Evolutionary conservation across 1,139 yeast genomes (phyloP).

Genomic region (Pichia cactophila): DNA sequence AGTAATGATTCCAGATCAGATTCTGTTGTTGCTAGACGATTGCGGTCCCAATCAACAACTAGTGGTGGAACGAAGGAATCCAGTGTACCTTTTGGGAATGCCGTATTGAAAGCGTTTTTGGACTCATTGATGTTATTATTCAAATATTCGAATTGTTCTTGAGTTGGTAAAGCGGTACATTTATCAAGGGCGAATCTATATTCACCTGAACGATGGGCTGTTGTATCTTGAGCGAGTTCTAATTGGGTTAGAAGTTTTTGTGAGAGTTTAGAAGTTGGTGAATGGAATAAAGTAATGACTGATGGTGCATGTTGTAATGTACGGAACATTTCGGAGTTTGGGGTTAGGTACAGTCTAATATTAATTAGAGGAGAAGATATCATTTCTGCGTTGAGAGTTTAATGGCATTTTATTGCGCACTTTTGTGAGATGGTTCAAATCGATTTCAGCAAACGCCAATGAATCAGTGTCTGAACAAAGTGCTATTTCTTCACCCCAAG

Average conservation of each 20-base stretch:
- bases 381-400: slow-evolving; percentile 60
- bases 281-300: background rate
- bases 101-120: slow-evolving; percentile 12
- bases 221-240: slow-evolving; percentile 6
- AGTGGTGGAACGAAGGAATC: slow-evolving; percentile 36
- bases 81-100: background rate
- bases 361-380: slow-evolving; percentile 29
- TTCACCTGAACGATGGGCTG: slow-evolving; percentile 2
- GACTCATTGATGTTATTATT: slow-evolving; percentile 19
- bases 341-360: too few relatives aligned
- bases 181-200: slow-evolving; percentile 23
- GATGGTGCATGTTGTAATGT: background rate
- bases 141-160: slow-evolving; percentile 22
- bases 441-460: slow-evolving; percentile 64
- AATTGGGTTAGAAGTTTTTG: slow-evolving; percentile 3
- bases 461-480: slow-evolving; percentile 43
- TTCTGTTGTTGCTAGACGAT: slow-evolving; percentile 44
- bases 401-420: slow-evolving; percentile 68
- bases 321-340: background rate
- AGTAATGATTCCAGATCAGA: slow-evolving; percentile 23
- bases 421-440: slow-evolving; percentile 39
- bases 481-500: slow-evolving; percentile 80
- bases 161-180: slow-evolving; percentile 20
- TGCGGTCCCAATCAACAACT: slow-evolving; percentile 50
- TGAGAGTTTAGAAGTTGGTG: background rate